Evolutionary conservation across 768 basidiomycete species (phyloP).

Genomic region (Lentinula lateritia): DNA sequence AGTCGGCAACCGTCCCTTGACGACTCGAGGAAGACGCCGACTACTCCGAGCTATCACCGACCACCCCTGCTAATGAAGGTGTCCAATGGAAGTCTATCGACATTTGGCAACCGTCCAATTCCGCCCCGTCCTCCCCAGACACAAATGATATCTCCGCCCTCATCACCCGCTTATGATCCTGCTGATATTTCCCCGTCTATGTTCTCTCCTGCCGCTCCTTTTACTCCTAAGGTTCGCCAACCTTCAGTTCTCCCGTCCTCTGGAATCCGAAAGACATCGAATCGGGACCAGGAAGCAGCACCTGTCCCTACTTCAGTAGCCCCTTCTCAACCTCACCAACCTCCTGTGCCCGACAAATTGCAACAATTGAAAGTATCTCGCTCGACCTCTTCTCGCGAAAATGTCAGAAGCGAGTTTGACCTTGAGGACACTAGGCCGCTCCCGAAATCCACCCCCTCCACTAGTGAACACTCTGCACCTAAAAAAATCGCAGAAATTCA

Average conservation of each 20-base stretch:
- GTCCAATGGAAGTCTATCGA: constrained; percentile 36
- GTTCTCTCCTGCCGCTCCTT: background rate
- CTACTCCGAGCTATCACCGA: constrained; percentile 19
- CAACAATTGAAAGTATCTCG: background rate
- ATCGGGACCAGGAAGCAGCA: background rate
- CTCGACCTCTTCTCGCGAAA: background rate
- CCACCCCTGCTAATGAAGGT: constrained; percentile 19
- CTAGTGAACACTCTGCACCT: background rate
- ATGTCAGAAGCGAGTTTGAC: background rate
- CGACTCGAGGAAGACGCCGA: constrained; percentile 22
- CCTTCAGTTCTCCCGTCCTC: background rate
- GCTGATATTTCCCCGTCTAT: background rate
- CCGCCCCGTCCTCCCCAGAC: constrained; percentile 49
- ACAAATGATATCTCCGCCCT: constrained; percentile 39
- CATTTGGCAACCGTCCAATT: constrained; percentile 53
- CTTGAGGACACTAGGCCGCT: constrained; percentile 1
- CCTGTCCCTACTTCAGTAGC: background rate
- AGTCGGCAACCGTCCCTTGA: constrained; percentile 13
- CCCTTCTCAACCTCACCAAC: background rate
- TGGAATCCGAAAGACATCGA: background rate
- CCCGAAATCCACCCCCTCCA: background rate
- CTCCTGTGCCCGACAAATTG: background rate
- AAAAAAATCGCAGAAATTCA: background rate
- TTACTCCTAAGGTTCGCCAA: background rate
- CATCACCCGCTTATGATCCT: constrained; percentile 35